These are phyloP conservation scores for Xylaria intraflava DNA, from an alignment of 495 filamentous ascomycete genomes.

Conservation along the genomic window DNA sequence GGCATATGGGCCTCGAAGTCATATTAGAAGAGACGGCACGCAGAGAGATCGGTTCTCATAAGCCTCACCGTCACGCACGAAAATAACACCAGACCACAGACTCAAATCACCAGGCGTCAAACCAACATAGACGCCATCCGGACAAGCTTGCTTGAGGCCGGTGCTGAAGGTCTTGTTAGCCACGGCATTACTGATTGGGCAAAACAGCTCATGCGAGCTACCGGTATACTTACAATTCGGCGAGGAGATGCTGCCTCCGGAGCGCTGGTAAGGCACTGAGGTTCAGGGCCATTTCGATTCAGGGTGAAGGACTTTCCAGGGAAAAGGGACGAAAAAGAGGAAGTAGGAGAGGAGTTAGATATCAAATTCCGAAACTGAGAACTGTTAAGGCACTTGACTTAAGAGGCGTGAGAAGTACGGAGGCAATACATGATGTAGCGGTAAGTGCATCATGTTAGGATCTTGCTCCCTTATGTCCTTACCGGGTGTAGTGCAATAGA, in stretches of 20 bases:
- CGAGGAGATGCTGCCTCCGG: conserved; percentile 58
- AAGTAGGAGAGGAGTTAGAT: not conserved
- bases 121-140: conserved; percentile 78
- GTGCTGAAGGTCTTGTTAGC: conserved; percentile 47
- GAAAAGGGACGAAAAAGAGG: not conserved
- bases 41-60: conserved; percentile 4
- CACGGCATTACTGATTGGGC: not conserved
- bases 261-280: conserved; percentile 23
- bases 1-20: conserved; percentile 68
- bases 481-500: too few relatives aligned
- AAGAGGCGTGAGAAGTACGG: too few relatives aligned
- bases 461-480: too few relatives aligned
- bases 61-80: conserved; percentile 71
- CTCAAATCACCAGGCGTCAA: conserved; percentile 73
- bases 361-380: too few relatives aligned
- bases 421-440: too few relatives aligned
- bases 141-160: conserved; percentile 71
- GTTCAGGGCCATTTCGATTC: conserved; percentile 18
- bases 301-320: not conserved
- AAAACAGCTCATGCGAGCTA: not conserved
- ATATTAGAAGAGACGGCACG: not conserved
- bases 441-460: too few relatives aligned
- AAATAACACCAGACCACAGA: conserved; percentile 83
- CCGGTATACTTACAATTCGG: conserved; percentile 64
- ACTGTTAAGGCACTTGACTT: not conserved